Base-by-base conservation (phyloP, 176 grass and related monocot genomes). In the Areca catechu region DNA sequence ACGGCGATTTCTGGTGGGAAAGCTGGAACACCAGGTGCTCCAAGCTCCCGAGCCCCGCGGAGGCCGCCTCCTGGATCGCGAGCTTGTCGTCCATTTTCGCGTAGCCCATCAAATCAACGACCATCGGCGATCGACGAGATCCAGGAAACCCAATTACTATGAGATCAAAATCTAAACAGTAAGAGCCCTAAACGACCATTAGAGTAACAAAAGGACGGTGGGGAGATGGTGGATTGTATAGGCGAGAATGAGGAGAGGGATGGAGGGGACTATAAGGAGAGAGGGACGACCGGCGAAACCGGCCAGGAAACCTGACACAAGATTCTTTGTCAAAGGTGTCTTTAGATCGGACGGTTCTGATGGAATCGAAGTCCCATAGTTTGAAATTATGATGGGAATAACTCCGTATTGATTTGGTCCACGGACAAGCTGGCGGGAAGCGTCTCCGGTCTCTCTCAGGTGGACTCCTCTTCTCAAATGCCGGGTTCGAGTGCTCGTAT, bases 51-150 rank as follows among this genome's bases (percentile, higher is more conserved):
- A 67, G 24, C 1, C 65, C 65, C 2, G 65, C 65, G 7, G 51
- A 9, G 51, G 51, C 65, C 3, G 51, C 65, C 10, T 67, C 65
- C 51, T 67, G 65, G 65, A 67, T 67, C 3, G 65, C 65, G n/a
- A 67, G 55, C 65, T 55, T 24, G 18, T 67, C 65, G 51, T 67
- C 51, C 51, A 67, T 55, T 25, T 67, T 67, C 3, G 25, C 12
- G 51, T 43, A 54, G 5, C 27, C 51, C 51, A 55, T 67, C 51
- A 67, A 10, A 55, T 55, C 50, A 55, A 67, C 51, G 27, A 27
- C 65, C 65, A 67, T 67, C 52, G n/a, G 52, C 20, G 3, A 54
- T 6, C 52, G 4, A 19, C 16, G 6, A 20, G 52, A 54, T 5
- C 4, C 52, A 10, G 52, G 17, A 10, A 54, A 6, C 52, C n/a